A percentile compares a stretch with the other conserved stretches of the same genome.
phyloP scores from a whole-genome alignment of 176 grass and related monocot species.

The Pontederia paniculata region DNA sequence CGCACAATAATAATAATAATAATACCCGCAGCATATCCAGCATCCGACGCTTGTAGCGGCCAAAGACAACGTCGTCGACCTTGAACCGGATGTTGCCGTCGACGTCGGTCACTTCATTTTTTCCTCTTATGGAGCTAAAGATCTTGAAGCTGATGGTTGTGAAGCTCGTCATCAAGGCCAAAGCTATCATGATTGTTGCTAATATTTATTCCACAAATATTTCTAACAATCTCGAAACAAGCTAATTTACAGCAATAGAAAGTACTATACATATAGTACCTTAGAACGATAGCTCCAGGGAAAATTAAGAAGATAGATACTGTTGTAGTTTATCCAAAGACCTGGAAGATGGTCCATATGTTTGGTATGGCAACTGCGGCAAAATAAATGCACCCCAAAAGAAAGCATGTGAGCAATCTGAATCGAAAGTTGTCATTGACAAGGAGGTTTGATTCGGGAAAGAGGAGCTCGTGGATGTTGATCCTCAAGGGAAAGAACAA shows the following conservation, averaged over 20 bases:
- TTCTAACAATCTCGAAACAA: too few species aligned
- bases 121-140: slow-evolving; percentile 35
- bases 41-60: too few species aligned
- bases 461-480: slow-evolving; percentile 78
- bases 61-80: too few species aligned
- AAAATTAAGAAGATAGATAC: slow-evolving; percentile 87
- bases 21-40: too few species aligned
- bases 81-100: too few species aligned
- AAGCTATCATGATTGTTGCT: slow-evolving; percentile 54
- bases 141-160: slow-evolving; percentile 76
- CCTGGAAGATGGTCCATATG: slow-evolving; percentile 87
- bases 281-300: slow-evolving; percentile 66
- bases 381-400: slow-evolving; percentile 48
- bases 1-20: too few species aligned
- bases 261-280: slow-evolving; percentile 19
- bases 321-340: slow-evolving; percentile 49
- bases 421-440: slow-evolving; percentile 45
- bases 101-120: too few species aligned
- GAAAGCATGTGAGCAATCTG: slow-evolving; percentile 36
- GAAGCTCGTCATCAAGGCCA: slow-evolving; percentile 62
- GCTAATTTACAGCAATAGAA: too few species aligned
- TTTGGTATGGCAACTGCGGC: slow-evolving; percentile 52
- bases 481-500: slow-evolving; percentile 72
- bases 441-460: slow-evolving; percentile 30
- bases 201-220: slow-evolving; percentile 14